Conservation (phyloP, 768 basidiomycete species). For the Russula lepida region DNA sequence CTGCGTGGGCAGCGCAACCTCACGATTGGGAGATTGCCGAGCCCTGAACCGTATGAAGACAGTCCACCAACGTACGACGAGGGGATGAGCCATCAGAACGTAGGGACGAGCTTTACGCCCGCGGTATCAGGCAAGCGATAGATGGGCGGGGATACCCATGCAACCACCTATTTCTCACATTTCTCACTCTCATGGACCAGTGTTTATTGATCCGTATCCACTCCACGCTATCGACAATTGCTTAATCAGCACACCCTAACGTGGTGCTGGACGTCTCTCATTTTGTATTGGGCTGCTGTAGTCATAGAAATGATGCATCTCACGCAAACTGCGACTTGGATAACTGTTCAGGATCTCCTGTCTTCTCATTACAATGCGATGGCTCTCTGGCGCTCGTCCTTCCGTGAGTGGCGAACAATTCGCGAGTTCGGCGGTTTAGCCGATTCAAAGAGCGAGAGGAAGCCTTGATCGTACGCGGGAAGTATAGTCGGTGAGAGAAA, state of each 20-base stretch:
- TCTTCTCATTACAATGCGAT: background rate
- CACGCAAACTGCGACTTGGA: background rate
- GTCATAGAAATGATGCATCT: background rate
- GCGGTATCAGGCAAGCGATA: conserved; percentile 7
- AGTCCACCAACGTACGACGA: conserved; percentile 61
- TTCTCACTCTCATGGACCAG: background rate
- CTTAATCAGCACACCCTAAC: background rate
- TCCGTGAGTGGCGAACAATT: conserved; percentile 18
- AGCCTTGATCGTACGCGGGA: conserved; percentile 67
- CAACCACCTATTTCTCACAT: background rate
- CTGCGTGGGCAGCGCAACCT: background rate
- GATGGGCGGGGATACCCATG: background rate
- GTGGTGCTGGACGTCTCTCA: background rate
- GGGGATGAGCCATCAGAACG: conserved; percentile 16
- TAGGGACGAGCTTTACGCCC: background rate
- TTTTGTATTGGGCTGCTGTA: background rate
- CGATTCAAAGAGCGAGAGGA: conserved; percentile 51
- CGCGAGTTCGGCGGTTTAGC: conserved; percentile 32
- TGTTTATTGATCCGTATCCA: background rate
- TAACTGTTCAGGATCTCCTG: background rate
- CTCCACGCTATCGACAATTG: background rate
- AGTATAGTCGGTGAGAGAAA: background rate
- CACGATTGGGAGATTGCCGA: background rate
- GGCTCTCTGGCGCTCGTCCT: conserved; percentile 26
- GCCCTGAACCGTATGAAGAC: conserved; percentile 35